phyloP scores from a whole-genome alignment of 106 monocot genomes.

The Dendrobium chrysotoxum region DNA sequence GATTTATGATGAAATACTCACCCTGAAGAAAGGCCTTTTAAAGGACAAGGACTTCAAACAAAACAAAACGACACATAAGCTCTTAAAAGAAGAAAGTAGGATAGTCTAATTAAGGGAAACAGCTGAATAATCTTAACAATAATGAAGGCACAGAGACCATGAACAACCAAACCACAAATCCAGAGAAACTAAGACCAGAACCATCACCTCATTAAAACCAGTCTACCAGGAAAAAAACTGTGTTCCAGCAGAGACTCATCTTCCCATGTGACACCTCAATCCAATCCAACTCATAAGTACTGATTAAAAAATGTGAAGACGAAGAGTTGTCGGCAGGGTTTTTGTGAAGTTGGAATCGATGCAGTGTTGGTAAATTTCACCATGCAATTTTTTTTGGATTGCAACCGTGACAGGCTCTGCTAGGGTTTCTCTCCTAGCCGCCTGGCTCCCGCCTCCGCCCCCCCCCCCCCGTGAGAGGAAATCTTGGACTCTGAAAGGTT shows the following conservation, averaged over 20 bases:
- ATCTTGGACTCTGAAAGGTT: too few species aligned
- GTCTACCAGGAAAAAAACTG: neutral
- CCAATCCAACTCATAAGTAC: neutral
- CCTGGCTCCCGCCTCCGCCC: too few species aligned
- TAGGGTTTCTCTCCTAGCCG: too few species aligned
- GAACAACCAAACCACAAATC: neutral
- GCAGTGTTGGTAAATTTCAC: too few species aligned
- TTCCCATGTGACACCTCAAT: neutral
- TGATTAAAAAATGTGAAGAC: too few species aligned
- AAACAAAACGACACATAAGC: neutral
- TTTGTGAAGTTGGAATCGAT: too few species aligned
- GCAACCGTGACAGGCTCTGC: too few species aligned
- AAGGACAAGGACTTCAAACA: neutral
- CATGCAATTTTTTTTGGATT: too few species aligned
- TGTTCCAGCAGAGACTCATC: neutral
- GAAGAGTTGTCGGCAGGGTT: too few species aligned
- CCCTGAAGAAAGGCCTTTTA: neutral
- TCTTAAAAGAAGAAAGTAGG: neutral
- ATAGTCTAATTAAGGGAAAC: neutral
- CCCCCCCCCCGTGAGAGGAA: too few species aligned
- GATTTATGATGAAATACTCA: neutral
- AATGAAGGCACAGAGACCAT: neutral
- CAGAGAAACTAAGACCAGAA: neutral
- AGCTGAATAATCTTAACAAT: neutral
- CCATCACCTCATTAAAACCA: neutral